Evolutionary conservation across 2,329 filamentous ascomycete genomes (phyloP).

Genomic region (Pleomassaria siparia): DNA sequence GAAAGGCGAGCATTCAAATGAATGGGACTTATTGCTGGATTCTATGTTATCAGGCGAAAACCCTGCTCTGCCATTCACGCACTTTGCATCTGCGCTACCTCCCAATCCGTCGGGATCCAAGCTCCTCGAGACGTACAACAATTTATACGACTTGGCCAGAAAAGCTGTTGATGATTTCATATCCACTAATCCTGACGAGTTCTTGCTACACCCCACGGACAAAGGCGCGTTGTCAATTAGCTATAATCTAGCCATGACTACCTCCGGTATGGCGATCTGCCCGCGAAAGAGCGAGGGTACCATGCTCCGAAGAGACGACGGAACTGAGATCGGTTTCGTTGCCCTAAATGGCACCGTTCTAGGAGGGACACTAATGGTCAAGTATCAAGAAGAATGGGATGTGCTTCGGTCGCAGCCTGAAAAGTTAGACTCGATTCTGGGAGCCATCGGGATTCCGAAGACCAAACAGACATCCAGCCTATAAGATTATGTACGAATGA

Average conservation of each 20-base stretch:
- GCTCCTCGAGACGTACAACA: constrained; percentile 37
- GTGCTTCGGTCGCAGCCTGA: constrained; percentile 45
- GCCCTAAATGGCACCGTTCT: constrained; percentile 60
- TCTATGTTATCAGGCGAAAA: constrained; percentile 27
- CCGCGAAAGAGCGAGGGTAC: constrained; percentile 52
- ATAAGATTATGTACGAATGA: no score
- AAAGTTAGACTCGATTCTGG: constrained; percentile 49
- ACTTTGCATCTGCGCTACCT: constrained; percentile 50
- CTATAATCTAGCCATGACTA: constrained; percentile 62
- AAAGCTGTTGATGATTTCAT: constrained; percentile 45
- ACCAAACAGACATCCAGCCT: no score
- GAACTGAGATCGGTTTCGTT: constrained; percentile 45
- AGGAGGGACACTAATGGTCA: constrained; percentile 62
- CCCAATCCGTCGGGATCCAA: constrained; percentile 41
- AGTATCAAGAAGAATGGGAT: constrained; percentile 57
- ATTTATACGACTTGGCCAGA: constrained; percentile 37
- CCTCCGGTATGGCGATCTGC: constrained; percentile 55
- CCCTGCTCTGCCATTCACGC: constrained; percentile 49
- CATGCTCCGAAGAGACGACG: constrained; percentile 42
- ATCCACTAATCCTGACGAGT: constrained; percentile 35
- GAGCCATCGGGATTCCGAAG: constrained; percentile 37
- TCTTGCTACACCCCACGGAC: constrained; percentile 25
- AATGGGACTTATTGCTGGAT: constrained; percentile 56
- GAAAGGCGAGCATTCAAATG: constrained; percentile 38
- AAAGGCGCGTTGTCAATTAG: constrained; percentile 52